Conservation (phyloP, 768 basidiomycete species). For the Harrya chromipes region DNA sequence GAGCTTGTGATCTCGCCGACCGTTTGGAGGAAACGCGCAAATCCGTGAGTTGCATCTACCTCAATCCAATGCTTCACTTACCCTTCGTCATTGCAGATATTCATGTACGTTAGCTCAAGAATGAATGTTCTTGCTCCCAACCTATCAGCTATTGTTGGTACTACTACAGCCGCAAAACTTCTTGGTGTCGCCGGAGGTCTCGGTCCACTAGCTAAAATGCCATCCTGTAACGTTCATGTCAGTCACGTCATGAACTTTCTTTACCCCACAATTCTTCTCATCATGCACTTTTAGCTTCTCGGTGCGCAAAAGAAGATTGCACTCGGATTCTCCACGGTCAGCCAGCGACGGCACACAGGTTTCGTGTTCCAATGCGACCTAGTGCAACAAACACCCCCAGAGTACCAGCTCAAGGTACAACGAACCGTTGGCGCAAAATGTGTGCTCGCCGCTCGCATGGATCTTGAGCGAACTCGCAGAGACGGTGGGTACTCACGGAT, state of each 20-base stretch:
- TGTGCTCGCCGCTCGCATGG: constrained; percentile 88
- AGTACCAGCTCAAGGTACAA: constrained; percentile 90
- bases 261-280: not conserved
- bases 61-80: constrained; percentile 1
- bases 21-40: constrained; percentile 86
- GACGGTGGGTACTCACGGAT: constrained; percentile 55
- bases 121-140: constrained; percentile 99
- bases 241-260: constrained; percentile 27
- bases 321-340: constrained; percentile 84
- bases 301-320: constrained; percentile 93
- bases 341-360: constrained; percentile 90
- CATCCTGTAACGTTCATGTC: constrained; percentile 92
- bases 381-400: constrained; percentile 79
- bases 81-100: constrained; percentile 58
- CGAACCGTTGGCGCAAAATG: constrained; percentile 92
- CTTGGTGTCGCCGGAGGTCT: constrained; percentile 97
- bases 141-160: constrained; percentile 97
- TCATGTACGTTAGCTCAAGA: constrained; percentile 98
- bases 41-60: constrained; percentile 47
- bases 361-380: constrained; percentile 95
- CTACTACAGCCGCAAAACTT: constrained; percentile 96
- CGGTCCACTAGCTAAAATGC: constrained; percentile 87
- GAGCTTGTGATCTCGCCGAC: constrained; percentile 87
- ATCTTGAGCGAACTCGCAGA: constrained; percentile 77
- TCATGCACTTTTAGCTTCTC: constrained; percentile 58